Evolutionary conservation across 164 flowering plant genomes (phyloP).

Genomic region (Hamamelis virginiana): DNA sequence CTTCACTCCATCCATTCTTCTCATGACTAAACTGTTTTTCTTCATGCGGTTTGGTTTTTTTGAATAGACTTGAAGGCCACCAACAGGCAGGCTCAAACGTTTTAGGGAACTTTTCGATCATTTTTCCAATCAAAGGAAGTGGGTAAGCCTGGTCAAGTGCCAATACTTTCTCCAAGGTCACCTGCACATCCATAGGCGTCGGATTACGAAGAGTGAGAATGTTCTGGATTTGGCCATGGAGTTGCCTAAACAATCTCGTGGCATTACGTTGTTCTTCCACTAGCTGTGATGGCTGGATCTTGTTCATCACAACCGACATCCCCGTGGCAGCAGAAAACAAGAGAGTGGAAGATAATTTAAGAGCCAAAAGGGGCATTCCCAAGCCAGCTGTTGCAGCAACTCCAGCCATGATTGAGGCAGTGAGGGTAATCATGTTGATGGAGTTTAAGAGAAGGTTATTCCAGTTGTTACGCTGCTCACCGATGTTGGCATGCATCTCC

Average conservation of each 20-base stretch:
- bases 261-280: constrained; percentile 44
- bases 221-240: constrained; percentile 39
- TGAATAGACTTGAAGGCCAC: constrained; percentile 29
- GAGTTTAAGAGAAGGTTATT: constrained; percentile 50
- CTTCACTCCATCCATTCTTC: constrained; percentile 49
- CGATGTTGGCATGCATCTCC: constrained; percentile 56
- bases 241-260: constrained; percentile 36
- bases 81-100: constrained; percentile 30
- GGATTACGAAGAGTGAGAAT: constrained; percentile 27
- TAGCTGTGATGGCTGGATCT: constrained; percentile 45
- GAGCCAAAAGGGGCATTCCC: constrained; percentile 20
- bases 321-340: constrained; percentile 38
- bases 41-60: background rate
- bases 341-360: constrained; percentile 32
- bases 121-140: constrained; percentile 37
- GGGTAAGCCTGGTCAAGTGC: constrained; percentile 42
- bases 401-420: constrained; percentile 40
- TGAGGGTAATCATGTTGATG: constrained; percentile 52
- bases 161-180: constrained; percentile 32
- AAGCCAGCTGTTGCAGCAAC: constrained; percentile 12
- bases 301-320: constrained; percentile 35
- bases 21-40: background rate
- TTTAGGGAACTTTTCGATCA: constrained; percentile 40
- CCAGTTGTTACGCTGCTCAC: constrained; percentile 58
- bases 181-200: constrained; percentile 36